phyloP scores from a whole-genome alignment of 495 filamentous ascomycete species.

The Tirmania nivea region DNA sequence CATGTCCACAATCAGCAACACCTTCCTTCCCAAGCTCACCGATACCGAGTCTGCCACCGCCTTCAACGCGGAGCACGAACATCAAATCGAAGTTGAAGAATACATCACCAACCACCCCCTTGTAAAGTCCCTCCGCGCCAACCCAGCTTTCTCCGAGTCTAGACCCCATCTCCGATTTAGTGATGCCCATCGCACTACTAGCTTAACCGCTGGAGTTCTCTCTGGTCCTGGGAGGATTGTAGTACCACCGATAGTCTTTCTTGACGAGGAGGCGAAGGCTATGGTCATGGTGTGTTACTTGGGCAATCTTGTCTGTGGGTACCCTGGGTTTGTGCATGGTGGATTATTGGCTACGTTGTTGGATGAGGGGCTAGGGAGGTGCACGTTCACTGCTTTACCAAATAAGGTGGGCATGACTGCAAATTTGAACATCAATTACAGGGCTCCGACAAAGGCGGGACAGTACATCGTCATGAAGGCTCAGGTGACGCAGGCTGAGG shows the following conservation, averaged over 20 bases:
- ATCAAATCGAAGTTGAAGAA: conserved; percentile 41
- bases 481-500: conserved; percentile 69
- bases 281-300: conserved; percentile 60
- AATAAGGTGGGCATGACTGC: conserved; percentile 81
- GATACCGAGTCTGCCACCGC: conserved; percentile 54
- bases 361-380: conserved; percentile 77
- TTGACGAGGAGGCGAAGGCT: conserved; percentile 44
- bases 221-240: conserved; percentile 45
- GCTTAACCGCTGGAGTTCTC: conserved; percentile 60
- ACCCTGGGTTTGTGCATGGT: conserved; percentile 80
- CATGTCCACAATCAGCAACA: not conserved
- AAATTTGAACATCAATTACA: conserved; percentile 76
- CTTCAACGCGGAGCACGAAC: conserved; percentile 40
- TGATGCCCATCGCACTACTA: conserved; percentile 37
- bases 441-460: conserved; percentile 53
- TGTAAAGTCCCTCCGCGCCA: conserved; percentile 37
- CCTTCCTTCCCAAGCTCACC: conserved; percentile 14
- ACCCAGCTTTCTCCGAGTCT: conserved; percentile 48
- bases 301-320: conserved; percentile 65
- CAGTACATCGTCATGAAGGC: conserved; percentile 59
- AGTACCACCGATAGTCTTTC: conserved; percentile 64
- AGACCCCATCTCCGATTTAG: conserved; percentile 79
- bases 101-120: conserved; percentile 59
- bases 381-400: conserved; percentile 76
- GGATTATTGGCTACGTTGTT: conserved; percentile 77